Percentiles rank a stretch among this genome's conserved stretches.
Evolutionary conservation across 1,139 yeast genomes (phyloP).

Genomic region (Yamadazyma sp.): DNA sequence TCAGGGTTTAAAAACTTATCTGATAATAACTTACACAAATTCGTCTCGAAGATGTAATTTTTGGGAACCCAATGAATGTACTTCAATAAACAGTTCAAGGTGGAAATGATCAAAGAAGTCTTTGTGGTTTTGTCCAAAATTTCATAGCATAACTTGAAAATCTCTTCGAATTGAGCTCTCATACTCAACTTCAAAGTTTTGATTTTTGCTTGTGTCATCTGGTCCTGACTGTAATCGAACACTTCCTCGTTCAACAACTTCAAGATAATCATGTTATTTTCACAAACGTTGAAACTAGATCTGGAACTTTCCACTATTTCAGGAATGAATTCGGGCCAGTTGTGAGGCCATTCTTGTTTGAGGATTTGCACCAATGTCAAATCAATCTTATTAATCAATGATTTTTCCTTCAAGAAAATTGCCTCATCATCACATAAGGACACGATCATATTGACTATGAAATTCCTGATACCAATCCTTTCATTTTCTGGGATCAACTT

Average conservation of each 20-base stretch:
- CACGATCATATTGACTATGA: constrained; percentile 90
- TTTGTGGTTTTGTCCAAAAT: constrained; percentile 86
- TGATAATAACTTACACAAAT: constrained; percentile 68
- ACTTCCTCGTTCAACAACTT: constrained; percentile 92
- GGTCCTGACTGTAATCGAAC: constrained; percentile 91
- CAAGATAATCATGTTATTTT: constrained; percentile 92
- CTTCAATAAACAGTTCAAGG: constrained; percentile 77
- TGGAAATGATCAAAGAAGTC: constrained; percentile 79
- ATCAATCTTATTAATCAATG: constrained; percentile 90
- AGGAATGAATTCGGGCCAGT: constrained; percentile 97
- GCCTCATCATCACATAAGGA: constrained; percentile 84
- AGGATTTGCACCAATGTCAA: constrained; percentile 89
- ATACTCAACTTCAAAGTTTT: constrained; percentile 77
- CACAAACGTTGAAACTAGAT: constrained; percentile 90
- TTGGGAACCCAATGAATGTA: constrained; percentile 95
- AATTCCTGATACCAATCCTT: constrained; percentile 82
- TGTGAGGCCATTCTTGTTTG: constrained; percentile 98
- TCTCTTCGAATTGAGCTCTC: constrained; percentile 89
- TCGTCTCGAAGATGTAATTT: constrained; percentile 86
- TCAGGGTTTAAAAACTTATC: constrained; percentile 75
- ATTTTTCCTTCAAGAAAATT: constrained; percentile 71
- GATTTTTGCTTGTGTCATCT: constrained; percentile 94
- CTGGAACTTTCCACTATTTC: constrained; percentile 85
- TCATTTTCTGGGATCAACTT: constrained; percentile 86
- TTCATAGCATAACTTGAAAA: constrained; percentile 89